Conservation (phyloP, 257 asterid species). For the Capsicum pubescens region DNA sequence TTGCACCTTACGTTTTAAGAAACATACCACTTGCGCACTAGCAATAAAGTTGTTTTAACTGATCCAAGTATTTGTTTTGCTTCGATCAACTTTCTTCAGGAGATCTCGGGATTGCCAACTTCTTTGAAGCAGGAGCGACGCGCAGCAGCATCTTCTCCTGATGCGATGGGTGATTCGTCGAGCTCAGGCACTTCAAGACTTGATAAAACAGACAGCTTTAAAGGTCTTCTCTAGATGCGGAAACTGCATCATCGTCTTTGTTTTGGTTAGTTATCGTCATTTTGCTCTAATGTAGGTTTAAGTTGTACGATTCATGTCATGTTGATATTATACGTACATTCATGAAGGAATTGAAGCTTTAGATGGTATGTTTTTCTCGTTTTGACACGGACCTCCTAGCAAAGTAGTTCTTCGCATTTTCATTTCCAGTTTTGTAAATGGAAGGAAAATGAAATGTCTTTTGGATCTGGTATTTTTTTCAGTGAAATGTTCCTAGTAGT, state of each 20-base stretch:
- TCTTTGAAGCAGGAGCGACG: slow-evolving; percentile 65
- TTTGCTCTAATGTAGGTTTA: background rate
- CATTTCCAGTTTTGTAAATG: too few relatives aligned
- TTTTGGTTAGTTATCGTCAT: background rate
- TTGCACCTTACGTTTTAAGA: background rate
- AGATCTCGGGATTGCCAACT: slow-evolving; percentile 79
- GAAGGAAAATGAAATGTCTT: too few relatives aligned
- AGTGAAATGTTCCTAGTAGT: too few relatives aligned
- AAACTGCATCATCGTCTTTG: slow-evolving; percentile 19
- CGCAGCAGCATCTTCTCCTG: slow-evolving; percentile 53
- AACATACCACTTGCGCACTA: background rate
- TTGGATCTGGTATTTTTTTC: too few relatives aligned
- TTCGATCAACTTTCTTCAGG: slow-evolving; percentile 49
- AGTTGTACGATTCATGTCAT: background rate
- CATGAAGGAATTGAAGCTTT: background rate
- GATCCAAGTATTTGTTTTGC: background rate
- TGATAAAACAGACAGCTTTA: slow-evolving; percentile 65
- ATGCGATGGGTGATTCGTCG: slow-evolving; percentile 72
- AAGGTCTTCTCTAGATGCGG: slow-evolving; percentile 44
- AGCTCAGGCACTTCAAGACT: slow-evolving; percentile 77
- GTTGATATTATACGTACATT: background rate
- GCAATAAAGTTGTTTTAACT: background rate
- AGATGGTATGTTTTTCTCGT: too few relatives aligned
- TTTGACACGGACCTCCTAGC: too few relatives aligned
- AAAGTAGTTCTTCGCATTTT: too few relatives aligned